phyloP scores from a whole-genome alignment of 805 yeast genomes.

The Candida manassasensis region DNA sequence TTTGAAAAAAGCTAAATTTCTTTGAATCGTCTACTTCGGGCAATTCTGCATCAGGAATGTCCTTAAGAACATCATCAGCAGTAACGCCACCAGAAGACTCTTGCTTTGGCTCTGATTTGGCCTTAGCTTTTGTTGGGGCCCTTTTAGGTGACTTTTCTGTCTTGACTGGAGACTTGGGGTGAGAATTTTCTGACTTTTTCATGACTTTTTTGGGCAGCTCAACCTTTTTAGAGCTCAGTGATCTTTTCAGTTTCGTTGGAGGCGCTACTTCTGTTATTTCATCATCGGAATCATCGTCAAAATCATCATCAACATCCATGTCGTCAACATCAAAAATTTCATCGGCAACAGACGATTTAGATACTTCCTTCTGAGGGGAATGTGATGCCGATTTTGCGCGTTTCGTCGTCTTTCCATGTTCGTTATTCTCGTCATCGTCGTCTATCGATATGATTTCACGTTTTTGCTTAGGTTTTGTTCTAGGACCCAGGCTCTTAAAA shows the following conservation, averaged over 20 bases:
- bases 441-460: constrained; percentile 4
- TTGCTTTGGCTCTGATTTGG: constrained; percentile 6
- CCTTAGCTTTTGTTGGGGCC: constrained; percentile 6
- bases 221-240: constrained; percentile 4
- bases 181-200: background rate
- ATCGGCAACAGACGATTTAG: constrained; percentile 12
- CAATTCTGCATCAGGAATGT: constrained; percentile 72
- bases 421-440: constrained; percentile 7
- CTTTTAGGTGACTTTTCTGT: constrained; percentile 4
- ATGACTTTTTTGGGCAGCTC: constrained; percentile 8
- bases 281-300: constrained; percentile 22
- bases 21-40: constrained; percentile 49
- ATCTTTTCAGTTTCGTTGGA: constrained; percentile 3
- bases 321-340: constrained; percentile 23
- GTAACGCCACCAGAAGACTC: constrained; percentile 18
- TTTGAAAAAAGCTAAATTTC: constrained; percentile 52
- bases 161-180: constrained; percentile 12
- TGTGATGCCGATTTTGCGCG: constrained; percentile 8
- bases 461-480: constrained; percentile 3
- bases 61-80: constrained; percentile 54
- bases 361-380: constrained; percentile 8
- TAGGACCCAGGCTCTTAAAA: constrained; percentile 1
- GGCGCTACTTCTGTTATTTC: constrained; percentile 8
- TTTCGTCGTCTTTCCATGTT: constrained; percentile 9
- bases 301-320: constrained; percentile 20